These are phyloP conservation scores for Golubevia sp. DNA, from an alignment of 1,284 basidiomycete genomes.

Conservation along the genomic window DNA sequence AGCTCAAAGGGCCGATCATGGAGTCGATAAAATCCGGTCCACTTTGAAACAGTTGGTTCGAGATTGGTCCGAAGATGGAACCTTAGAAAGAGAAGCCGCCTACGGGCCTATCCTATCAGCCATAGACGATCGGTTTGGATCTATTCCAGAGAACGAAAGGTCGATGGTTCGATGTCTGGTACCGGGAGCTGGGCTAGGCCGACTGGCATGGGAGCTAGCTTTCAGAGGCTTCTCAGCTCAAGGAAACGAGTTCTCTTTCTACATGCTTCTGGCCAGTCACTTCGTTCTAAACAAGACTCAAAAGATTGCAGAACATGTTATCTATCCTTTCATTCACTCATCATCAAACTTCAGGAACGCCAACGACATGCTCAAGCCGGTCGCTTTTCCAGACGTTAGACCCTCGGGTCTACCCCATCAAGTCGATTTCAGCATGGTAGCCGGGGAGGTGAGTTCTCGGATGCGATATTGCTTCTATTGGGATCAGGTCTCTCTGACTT, in stretches of 20 bases:
- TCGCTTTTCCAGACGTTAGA: slow-evolving; percentile 50
- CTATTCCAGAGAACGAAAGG: slow-evolving; percentile 21
- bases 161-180: slow-evolving; percentile 37
- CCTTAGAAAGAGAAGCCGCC: slow-evolving; percentile 14
- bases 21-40: slow-evolving; percentile 55
- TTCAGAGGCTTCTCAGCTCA: slow-evolving; percentile 41
- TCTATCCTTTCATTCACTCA: slow-evolving; percentile 54
- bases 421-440: slow-evolving; percentile 58
- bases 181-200: slow-evolving; percentile 52
- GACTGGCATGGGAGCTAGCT: slow-evolving; percentile 52
- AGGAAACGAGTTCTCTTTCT: slow-evolving; percentile 59
- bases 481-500: not conserved
- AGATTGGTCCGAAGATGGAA: slow-evolving; percentile 41
- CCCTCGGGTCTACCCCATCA: slow-evolving; percentile 33
- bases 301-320: slow-evolving; percentile 23
- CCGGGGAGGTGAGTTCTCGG: slow-evolving; percentile 32
- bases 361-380: slow-evolving; percentile 36
- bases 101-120: slow-evolving; percentile 46
- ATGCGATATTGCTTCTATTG: not conserved
- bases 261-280: slow-evolving; percentile 47
- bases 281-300: slow-evolving; percentile 53
- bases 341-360: slow-evolving; percentile 49
- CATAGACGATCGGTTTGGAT: slow-evolving; percentile 18
- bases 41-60: slow-evolving; percentile 57
- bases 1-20: slow-evolving; percentile 17